These are phyloP conservation scores for Zostera marina DNA, from an alignment of 116 monocot genomes.

Conservation along the genomic window DNA sequence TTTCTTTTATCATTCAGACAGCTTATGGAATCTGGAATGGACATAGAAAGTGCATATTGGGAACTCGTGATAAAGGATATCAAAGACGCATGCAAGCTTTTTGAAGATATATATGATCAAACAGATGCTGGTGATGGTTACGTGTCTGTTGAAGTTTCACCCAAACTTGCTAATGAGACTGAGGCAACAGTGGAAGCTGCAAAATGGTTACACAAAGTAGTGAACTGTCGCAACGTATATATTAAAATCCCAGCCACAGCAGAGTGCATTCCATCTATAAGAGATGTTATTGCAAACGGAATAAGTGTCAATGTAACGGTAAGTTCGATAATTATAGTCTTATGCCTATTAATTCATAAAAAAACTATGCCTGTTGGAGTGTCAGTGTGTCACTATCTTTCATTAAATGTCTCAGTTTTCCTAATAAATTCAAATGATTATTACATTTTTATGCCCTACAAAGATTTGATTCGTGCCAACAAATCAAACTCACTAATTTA, in stretches of 20 bases:
- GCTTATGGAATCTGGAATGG: constrained; percentile 59
- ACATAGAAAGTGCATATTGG: constrained; percentile 82
- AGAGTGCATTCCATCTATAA: constrained; percentile 79
- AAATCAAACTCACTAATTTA: too few species aligned
- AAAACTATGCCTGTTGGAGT: too few species aligned
- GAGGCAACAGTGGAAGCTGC: constrained; percentile 75
- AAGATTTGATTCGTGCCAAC: too few species aligned
- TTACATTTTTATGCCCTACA: too few species aligned
- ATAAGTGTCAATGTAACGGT: constrained; percentile 97
- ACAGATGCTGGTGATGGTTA: constrained; percentile 91
- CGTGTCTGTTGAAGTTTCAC: constrained; percentile 96
- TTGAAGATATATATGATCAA: constrained; percentile 69
- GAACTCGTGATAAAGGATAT: constrained; percentile 95
- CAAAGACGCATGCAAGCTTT: constrained; percentile 94
- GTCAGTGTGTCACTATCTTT: too few species aligned
- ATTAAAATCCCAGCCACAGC: constrained; percentile 98
- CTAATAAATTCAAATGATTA: too few species aligned
- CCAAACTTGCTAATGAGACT: constrained; percentile 77
- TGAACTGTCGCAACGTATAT: constrained; percentile 65
- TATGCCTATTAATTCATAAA: too few species aligned
- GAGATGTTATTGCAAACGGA: constrained; percentile 70
- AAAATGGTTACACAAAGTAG: constrained; percentile 76
- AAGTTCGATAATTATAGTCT: constrained; percentile 10
- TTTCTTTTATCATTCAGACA: constrained; percentile 25
- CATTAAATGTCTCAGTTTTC: too few species aligned